These are phyloP conservation scores for Aureobasidium sp. DNA, from an alignment of 2,329 filamentous ascomycete species.

Conservation along the genomic window DNA sequence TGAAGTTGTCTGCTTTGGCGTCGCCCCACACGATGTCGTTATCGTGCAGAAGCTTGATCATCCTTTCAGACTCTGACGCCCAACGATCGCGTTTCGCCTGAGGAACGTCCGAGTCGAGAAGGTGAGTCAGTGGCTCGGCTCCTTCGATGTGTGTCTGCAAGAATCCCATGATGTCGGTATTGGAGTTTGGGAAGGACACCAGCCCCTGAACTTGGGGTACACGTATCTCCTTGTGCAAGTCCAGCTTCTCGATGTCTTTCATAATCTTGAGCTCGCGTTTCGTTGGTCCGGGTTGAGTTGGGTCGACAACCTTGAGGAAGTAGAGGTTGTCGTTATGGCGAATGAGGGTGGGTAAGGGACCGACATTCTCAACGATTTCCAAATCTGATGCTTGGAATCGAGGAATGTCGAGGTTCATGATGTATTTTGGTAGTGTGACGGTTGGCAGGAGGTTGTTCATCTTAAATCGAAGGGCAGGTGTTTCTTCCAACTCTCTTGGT, in stretches of 20 bases:
- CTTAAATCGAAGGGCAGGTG: constrained; percentile 18
- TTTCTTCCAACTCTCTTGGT: constrained; percentile 21
- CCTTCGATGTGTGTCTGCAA: constrained; percentile 26
- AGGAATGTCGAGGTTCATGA: constrained; percentile 23
- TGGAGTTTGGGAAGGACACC: constrained; percentile 18
- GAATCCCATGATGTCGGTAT: constrained; percentile 26
- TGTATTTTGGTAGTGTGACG: constrained; percentile 28
- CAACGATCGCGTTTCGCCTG: constrained; percentile 25
- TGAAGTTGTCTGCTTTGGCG: constrained; percentile 34
- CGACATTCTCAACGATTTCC: constrained; percentile 19
- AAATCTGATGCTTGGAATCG: constrained; percentile 21
- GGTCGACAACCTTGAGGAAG: constrained; percentile 30
- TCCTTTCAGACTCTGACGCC: constrained; percentile 21
- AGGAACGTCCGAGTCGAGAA: constrained; percentile 24
- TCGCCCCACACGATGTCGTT: constrained; percentile 32
- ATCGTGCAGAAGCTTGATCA: constrained; percentile 20
- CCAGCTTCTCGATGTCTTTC: constrained; percentile 22
- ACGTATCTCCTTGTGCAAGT: constrained; percentile 23
- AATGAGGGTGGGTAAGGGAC: constrained; percentile 20
- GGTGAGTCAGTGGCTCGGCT: constrained; percentile 25
- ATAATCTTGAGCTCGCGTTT: constrained; percentile 29
- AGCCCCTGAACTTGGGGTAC: constrained; percentile 26
- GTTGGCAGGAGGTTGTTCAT: constrained; percentile 22
- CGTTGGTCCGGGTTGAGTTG: constrained; percentile 23
- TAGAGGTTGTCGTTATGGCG: constrained; percentile 21